Percentiles rank a stretch among this genome's conserved stretches.
phyloP scores from a whole-genome alignment of 2,329 filamentous ascomycete genomes.

The Mycocentrospora acerina region DNA sequence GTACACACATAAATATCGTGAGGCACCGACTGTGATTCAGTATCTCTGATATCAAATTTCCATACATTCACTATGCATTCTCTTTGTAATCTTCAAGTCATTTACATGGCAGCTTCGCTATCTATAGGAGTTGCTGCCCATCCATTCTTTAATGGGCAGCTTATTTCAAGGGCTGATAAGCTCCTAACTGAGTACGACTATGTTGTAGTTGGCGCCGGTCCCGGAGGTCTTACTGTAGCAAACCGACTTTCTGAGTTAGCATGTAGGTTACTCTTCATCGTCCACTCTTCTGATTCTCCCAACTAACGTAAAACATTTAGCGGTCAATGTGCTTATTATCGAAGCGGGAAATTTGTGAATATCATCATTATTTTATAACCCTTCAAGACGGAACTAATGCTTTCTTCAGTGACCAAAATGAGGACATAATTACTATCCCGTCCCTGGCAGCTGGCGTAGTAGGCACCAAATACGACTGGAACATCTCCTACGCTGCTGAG shows the following conservation, averaged over 20 bases:
- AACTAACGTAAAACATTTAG: not conserved
- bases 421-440: conserved; percentile 24
- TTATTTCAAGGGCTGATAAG: too few species aligned
- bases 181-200: conserved; percentile 25
- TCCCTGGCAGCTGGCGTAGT: conserved; percentile 23
- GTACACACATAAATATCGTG: too few species aligned
- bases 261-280: conserved; percentile 2
- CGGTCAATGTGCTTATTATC: conserved; percentile 15
- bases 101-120: too few species aligned
- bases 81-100: too few species aligned
- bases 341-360: too few species aligned
- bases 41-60: too few species aligned
- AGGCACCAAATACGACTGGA: conserved; percentile 30
- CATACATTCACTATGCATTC: too few species aligned
- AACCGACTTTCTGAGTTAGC: conserved; percentile 18
- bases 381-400: conserved; percentile 9
- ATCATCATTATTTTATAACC: too few species aligned
- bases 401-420: conserved; percentile 17
- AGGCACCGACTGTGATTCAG: too few species aligned
- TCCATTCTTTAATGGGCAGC: too few species aligned
- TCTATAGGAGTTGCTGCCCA: too few species aligned
- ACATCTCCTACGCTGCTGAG: conserved; percentile 17
- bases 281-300: too few species aligned
- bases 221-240: conserved; percentile 21
- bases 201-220: conserved; percentile 23